Evolutionary conservation across 2,329 filamentous ascomycete genomes (phyloP), one percentile per base, ranked within the genome.

Genomic region (Cercospora beticola): DNA sequence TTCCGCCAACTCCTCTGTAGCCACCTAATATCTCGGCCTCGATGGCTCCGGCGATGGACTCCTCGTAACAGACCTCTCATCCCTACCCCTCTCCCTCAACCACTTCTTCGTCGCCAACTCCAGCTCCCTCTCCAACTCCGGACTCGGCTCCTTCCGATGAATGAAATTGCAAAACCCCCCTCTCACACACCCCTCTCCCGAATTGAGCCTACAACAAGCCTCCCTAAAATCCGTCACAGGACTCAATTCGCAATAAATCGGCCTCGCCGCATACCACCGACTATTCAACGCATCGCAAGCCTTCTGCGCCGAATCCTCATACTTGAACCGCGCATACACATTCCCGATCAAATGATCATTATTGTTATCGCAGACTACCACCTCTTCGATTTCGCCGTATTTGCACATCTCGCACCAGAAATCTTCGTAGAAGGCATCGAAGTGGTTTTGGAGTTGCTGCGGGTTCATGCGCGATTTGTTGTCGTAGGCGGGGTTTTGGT

Each of bases 341-440:
- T 99, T 99, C 78, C 95, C 95, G 79, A 99, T 97, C 64, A 99
- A 87, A 83, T 99, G 94, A 80, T 99, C 95, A 83, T 99, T 99
- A 83, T 98, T 98, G 82, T 99, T 99, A 84, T 99, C 95, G 83
- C 95, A 99, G 2, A 99, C 94, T 12, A 99, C 95, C 12, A 99
- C 88, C 84, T 99, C 95, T 83, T 99, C 95, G 40, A 98, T 86
- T 83, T 98, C 93, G 74, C 95, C 95, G 81, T 96, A 99, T 83
- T 97, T 93, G 90, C 95, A 98, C 85, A 99, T 92, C 87, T 99
- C 95, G 84, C 94, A 98, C 94, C 95, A 99, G 74, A 99, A 93
- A 81, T 99, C 95, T 85, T 99, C 95, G 86, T 99, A 99, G 82
- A 99, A 99, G 78, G 95, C 95, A 82, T 99, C 95, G 80, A 99